Base-by-base conservation (phyloP, 805 yeast genomes). In the Wickerhamomyces pijperi region DNA sequence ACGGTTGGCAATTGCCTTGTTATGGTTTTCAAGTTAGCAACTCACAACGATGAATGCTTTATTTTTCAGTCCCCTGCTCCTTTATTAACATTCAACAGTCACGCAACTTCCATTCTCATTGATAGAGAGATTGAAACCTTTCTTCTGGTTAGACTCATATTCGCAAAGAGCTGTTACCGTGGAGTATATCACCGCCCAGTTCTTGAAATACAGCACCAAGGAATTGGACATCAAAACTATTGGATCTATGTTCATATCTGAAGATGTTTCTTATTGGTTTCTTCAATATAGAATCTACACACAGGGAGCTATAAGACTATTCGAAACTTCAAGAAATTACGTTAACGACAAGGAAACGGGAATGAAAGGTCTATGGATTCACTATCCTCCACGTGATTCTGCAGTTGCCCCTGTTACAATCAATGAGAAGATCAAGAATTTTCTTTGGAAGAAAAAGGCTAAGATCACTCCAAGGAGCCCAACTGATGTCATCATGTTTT, bases 401-500 rank as follows among this genome's bases (percentile, higher is more conserved):
- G 23, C 23, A 21, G 9, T 21, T 21, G 23, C 23, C 6, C 23
- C 23, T 21, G 23, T 21, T 7, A 21, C 23, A 7, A 21, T 21
- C 23, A 21, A 21, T 21, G 28, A 36, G 60, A 59, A 32, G 11
- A 12, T 7, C 20, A 31, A 32, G 16, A 28, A 28, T 5, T 21
- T 21, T 9, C 9, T 6, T 9, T 21, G 23, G 23, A 21, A 21
- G 6, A 21, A 21, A 21, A 21, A 21, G 9, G 9, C 23, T 21
- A 21, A 21, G 23, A 21, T 21, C 9, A 21, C 9, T 9, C 23
- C 23, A 21, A 21, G 23, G 9, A 9, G 6, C 6, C 23, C 6
- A 21, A 6, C 14, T 36, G 78, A 73, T 47, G 35, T 72, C 4
- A 51, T 69, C 3, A 38, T 74, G 2, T 59, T 59, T 37, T 70